phyloP scores from a whole-genome alignment of 1,284 basidiomycete species.

The Microbotryomycetes sp. region DNA sequence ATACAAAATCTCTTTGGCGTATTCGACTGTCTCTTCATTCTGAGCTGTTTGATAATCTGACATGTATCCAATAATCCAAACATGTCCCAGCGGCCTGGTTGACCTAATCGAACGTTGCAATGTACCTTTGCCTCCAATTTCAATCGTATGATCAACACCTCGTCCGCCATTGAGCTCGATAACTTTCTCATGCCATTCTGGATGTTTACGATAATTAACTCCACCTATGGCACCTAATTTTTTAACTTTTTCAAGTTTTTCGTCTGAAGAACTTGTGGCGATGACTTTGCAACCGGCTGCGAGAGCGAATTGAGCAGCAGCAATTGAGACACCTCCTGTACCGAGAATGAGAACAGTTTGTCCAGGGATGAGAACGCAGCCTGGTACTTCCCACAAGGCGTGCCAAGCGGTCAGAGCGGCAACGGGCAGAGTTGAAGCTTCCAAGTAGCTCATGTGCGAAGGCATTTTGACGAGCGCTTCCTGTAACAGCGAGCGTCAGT shows the following conservation, averaged over 20 bases:
- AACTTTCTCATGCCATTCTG: slow-evolving; percentile 55
- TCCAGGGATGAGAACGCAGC: slow-evolving; percentile 41
- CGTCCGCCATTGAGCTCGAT: slow-evolving; percentile 50
- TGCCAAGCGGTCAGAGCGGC: slow-evolving; percentile 45
- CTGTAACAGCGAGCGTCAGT: background rate
- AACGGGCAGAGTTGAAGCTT: slow-evolving; percentile 44
- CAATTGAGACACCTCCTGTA: slow-evolving; percentile 48
- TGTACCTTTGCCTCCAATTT: slow-evolving; percentile 22
- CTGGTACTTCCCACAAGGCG: slow-evolving; percentile 43
- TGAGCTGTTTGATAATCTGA: slow-evolving; percentile 9
- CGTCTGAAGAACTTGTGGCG: slow-evolving; percentile 56
- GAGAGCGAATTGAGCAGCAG: slow-evolving; percentile 52
- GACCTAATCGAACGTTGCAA: slow-evolving; percentile 22
- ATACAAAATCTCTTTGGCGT: slow-evolving; percentile 24
- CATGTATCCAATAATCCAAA: slow-evolving; percentile 12
- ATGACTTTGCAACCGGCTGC: slow-evolving; percentile 56
- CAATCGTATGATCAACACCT: slow-evolving; percentile 51
- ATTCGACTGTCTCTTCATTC: slow-evolving; percentile 1
- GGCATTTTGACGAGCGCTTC: slow-evolving; percentile 39
- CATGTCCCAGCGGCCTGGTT: background rate
- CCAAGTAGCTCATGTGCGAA: slow-evolving; percentile 41
- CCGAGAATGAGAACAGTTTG: slow-evolving; percentile 45
- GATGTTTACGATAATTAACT: slow-evolving; percentile 55
- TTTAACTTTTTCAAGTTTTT: slow-evolving; percentile 51
- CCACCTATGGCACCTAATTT: slow-evolving; percentile 50